Evolutionary conservation across 345 rosid species (phyloP).

Genomic region (Lepidium africanum): DNA sequence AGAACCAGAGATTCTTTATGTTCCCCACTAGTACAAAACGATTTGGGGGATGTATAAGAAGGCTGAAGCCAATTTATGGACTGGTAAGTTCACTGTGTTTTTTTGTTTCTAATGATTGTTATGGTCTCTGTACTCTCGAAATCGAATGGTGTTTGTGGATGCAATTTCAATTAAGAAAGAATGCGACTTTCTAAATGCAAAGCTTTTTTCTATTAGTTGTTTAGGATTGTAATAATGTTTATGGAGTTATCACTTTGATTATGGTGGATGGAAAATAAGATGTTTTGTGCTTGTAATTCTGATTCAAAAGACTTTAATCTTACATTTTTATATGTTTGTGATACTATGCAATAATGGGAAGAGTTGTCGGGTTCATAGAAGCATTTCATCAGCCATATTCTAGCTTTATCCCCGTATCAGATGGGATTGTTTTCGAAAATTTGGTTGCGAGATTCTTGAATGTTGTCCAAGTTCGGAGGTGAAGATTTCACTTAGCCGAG

Average conservation of each 20-base stretch:
- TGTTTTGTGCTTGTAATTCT: neutral
- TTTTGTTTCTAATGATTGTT: neutral
- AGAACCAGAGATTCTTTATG: conserved; percentile 75
- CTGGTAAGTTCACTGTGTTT: conserved; percentile 33
- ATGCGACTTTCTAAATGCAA: neutral
- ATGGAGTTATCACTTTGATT: neutral
- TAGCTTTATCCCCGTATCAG: too few relatives aligned
- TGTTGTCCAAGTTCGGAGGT: conserved; percentile 54
- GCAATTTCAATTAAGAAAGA: neutral
- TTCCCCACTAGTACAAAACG: conserved; percentile 65
- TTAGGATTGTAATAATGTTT: neutral
- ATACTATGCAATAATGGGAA: conserved; percentile 65
- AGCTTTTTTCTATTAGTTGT: neutral
- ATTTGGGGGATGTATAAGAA: conserved; percentile 98
- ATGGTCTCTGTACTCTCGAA: neutral
- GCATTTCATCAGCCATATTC: too few relatives aligned
- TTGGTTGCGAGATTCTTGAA: too few relatives aligned
- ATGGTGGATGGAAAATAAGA: neutral
- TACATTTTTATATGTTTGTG: neutral
- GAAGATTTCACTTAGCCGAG: too few relatives aligned
- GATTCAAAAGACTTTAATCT: neutral
- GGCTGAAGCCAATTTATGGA: conserved; percentile 92
- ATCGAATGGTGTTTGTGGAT: neutral
- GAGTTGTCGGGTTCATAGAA: conserved; percentile 36
- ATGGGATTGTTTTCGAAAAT: too few relatives aligned